Percentiles rank a stretch among this genome's conserved stretches.
Conservation (phyloP, 805 yeast genomes). For the Metschnikowia koreensis region DNA sequence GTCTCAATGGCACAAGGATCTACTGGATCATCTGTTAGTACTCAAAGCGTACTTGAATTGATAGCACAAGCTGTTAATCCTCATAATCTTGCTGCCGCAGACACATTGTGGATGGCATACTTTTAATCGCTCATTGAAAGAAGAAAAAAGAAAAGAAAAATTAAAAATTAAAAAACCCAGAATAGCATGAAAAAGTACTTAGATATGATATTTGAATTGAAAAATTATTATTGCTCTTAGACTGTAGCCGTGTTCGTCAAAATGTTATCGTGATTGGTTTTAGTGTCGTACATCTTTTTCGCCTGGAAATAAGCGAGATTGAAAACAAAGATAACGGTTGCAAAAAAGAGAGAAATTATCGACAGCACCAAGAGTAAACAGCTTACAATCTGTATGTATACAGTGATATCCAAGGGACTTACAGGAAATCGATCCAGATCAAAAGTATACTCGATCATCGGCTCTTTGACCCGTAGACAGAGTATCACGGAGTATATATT, state of each 20-base stretch:
- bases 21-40: constrained; percentile 71
- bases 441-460: constrained; percentile 29
- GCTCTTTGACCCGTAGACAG: constrained; percentile 19
- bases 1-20: constrained; percentile 60
- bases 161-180: too few species aligned
- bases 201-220: background rate
- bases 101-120: constrained; percentile 94
- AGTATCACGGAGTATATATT: constrained; percentile 18
- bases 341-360: constrained; percentile 18
- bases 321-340: constrained; percentile 10
- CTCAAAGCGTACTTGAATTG: constrained; percentile 86
- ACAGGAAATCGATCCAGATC: constrained; percentile 14
- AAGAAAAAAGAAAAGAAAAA: too few species aligned
- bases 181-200: background rate
- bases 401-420: constrained; percentile 27
- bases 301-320: constrained; percentile 6
- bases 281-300: background rate
- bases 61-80: constrained; percentile 96
- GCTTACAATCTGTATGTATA: constrained; percentile 25
- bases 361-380: constrained; percentile 12
- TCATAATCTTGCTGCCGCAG: constrained; percentile 86
- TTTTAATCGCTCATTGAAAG: constrained; percentile 38
- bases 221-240: background rate
- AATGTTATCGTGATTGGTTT: background rate
- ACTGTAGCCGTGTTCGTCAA: background rate